Conservation (phyloP, 1,139 yeast species). For the Saccharomyces hybrid region DNA sequence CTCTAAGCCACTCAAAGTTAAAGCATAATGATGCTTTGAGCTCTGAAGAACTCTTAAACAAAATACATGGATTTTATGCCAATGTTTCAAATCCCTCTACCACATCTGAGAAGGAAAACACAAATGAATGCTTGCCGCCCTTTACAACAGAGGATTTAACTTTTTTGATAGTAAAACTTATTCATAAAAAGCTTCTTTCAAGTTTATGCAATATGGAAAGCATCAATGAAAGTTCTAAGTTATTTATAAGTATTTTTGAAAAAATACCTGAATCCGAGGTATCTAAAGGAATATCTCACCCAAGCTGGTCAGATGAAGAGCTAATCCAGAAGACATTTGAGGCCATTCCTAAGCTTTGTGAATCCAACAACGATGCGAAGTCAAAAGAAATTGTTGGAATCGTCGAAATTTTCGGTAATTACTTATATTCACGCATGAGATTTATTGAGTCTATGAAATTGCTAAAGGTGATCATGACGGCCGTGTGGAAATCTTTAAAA, state of each 20-base stretch:
- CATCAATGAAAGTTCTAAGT: constrained; percentile 32
- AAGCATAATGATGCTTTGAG: constrained; percentile 11
- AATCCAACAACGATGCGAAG: constrained; percentile 13
- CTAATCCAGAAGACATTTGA: constrained; percentile 34
- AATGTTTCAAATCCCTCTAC: constrained; percentile 17
- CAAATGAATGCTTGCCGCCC: constrained; percentile 33
- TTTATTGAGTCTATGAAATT: constrained; percentile 21
- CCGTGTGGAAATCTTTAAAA: constrained; percentile 38
- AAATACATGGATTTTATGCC: constrained; percentile 32
- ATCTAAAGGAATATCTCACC: constrained; percentile 8
- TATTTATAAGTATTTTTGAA: constrained; percentile 40
- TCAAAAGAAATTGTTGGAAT: constrained; percentile 38
- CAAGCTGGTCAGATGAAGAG: constrained; percentile 28
- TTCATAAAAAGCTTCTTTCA: constrained; percentile 34
- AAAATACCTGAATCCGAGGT: constrained; percentile 40
- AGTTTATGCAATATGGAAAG: constrained; percentile 19
- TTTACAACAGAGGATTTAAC: constrained; percentile 41
- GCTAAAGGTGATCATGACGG: constrained; percentile 25
- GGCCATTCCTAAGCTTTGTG: neutral
- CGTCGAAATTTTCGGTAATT: constrained; percentile 38
- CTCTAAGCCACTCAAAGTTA: constrained; percentile 37
- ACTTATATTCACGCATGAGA: constrained; percentile 16
- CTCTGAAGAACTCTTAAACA: constrained; percentile 23
- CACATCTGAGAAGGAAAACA: constrained; percentile 9
- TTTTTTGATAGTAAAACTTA: constrained; percentile 34